Base-by-base conservation (phyloP, 176 grass and related monocot genomes). In the Cenchrus purpureus region DNA sequence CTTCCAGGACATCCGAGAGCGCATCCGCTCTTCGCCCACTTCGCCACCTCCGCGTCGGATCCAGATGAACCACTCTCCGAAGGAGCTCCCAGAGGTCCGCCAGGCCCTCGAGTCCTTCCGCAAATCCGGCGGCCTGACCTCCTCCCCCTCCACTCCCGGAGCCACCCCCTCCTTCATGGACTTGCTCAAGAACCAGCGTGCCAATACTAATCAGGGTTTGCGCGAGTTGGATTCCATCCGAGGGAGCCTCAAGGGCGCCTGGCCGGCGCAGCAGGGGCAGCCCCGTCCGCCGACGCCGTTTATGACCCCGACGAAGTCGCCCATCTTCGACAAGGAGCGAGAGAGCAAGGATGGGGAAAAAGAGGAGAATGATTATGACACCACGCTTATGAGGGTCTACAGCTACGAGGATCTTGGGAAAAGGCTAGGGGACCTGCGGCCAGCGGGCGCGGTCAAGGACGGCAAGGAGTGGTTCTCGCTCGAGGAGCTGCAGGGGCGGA, bases 401-500 rank as follows among this genome's bases (percentile, higher is more conserved):
- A 92, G 20, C 46, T 58, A 73, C 10, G 61, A 90, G n/a, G 90
- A 91, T 54, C 89, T 98, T 19, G 97, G 97, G 44, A 78, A 89
- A 90, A 89, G 69, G 74, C 89, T 99, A 12, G 59, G 43, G 31
- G 71, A 79, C 32, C 86, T 96, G 81, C 85, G 97, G 71, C 93
- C 93, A 8, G 78, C 84, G 0, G 88, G 48, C 8, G 71, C 62
- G 5, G 88, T 57, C 14, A 96, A 94, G 76, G 91, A 88, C 17
- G 82, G 86, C 3, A 89, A 88, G 44, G 80, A 88, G 20, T 78
- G 84, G 83, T 94, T 99, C 84, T 92, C 91, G 49, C 84, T 99
- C 60, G 68, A 59, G 55, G 97, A 99, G 75, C 74, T 99, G 65
- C 94, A 89, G 25, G 87, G 86, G 8, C 89, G 97, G 76, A 92